phyloP scores from a whole-genome alignment of 257 asterid species.

The Solanum habrochaites region DNA sequence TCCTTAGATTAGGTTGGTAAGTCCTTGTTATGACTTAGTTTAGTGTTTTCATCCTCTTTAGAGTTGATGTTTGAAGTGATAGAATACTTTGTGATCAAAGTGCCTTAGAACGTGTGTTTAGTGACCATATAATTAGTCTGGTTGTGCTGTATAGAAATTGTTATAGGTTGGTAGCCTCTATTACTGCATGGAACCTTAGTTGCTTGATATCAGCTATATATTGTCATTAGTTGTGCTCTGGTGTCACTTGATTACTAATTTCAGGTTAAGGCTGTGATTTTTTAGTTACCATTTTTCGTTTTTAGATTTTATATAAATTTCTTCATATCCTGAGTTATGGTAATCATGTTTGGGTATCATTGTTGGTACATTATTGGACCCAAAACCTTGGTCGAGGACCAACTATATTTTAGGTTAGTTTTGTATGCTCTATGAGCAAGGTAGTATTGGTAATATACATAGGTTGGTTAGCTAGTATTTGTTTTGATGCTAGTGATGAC shows the following conservation, averaged over 20 bases:
- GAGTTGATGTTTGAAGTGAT: background rate
- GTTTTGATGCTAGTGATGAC: background rate
- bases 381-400: background rate
- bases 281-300: background rate
- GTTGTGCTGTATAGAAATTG: background rate
- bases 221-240: background rate
- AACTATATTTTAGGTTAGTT: background rate
- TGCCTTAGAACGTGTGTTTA: background rate
- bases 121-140: background rate
- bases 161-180: background rate
- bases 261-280: background rate
- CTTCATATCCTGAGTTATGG: too few relatives aligned
- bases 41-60: background rate
- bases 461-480: background rate
- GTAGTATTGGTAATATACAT: background rate
- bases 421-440: background rate
- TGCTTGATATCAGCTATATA: background rate
- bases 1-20: background rate
- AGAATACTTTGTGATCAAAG: background rate
- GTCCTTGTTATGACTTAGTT: background rate
- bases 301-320: background rate
- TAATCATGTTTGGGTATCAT: background rate
- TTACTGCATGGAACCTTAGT: background rate
- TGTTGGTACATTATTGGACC: background rate
- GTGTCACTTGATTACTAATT: background rate